Conservation (phyloP, 441 rosid species). For the Omphalea diandra region DNA sequence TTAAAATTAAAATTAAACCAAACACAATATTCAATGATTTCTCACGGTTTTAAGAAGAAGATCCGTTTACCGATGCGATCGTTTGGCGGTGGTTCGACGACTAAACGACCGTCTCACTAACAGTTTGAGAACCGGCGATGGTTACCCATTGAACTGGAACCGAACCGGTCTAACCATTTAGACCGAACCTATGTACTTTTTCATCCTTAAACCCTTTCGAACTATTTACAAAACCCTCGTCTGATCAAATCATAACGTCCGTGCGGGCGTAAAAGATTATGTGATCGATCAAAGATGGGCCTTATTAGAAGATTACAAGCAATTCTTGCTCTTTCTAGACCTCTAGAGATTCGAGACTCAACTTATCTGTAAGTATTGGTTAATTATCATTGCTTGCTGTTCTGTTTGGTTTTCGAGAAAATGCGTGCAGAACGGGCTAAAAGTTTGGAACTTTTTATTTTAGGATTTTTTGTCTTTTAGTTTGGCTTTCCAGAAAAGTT, state of each 20-base stretch:
- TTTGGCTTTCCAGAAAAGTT: slow-evolving; percentile 13
- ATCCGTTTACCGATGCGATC: too few species aligned
- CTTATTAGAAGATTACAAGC: slow-evolving; percentile 41
- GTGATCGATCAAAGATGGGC: slow-evolving; percentile 38
- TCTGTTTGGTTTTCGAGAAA: slow-evolving; percentile 20
- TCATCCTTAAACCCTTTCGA: slow-evolving; percentile 2
- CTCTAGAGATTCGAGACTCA: slow-evolving; percentile 36
- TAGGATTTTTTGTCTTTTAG: neutral
- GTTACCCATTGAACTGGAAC: too few species aligned
- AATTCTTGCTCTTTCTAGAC: slow-evolving; percentile 34
- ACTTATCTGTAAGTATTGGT: slow-evolving; percentile 48
- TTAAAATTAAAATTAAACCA: too few species aligned
- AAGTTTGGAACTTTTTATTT: slow-evolving; percentile 2
- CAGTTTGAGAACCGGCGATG: too few species aligned
- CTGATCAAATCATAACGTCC: neutral
- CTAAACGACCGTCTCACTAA: too few species aligned
- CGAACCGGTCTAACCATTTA: neutral
- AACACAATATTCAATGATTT: too few species aligned
- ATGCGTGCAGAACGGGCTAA: slow-evolving; percentile 2
- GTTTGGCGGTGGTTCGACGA: too few species aligned
- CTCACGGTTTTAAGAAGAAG: too few species aligned
- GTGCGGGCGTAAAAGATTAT: neutral
- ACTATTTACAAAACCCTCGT: slow-evolving; percentile 8
- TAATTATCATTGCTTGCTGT: slow-evolving; percentile 8
- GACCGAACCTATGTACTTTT: neutral